Base-by-base conservation (phyloP, 176 grass and related monocot genomes). In the Lolium perenne region DNA sequence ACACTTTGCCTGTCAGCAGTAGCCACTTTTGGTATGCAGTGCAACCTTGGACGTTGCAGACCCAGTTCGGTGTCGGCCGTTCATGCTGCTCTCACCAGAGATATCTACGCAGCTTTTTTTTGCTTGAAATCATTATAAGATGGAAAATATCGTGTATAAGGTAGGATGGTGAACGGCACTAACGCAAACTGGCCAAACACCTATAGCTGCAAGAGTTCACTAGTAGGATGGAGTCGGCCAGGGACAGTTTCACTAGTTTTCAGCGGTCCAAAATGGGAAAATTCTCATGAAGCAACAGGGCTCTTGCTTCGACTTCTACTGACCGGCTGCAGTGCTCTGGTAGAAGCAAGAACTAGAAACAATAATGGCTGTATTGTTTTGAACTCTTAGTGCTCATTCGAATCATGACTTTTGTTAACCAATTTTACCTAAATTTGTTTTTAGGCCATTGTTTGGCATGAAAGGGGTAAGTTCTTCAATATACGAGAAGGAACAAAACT, bases 1-100 rank as follows among this genome's bases (percentile, higher is more conserved):
- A 22, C 23, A 54, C 76, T 67, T n/a, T 49, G 62, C 74, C 67
- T 22, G 71, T n/a, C 65, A 80, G 85, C 75, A 67, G 85, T 75
- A 58, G 7, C 56, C 12, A 25, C 79, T 80, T 86, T 65, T 70
- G 68, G 82, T 49, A 86, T 62, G 61, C 45, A 66, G 6, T 38
- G 61, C 70, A 66, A 61, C 16, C 41, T 83, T 65, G 71, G 76
- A 68, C 45, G 58, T 8, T n/a, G 53, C 60, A 45, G 6, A 9
- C n/a, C 56, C 26, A 79, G n/a, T 20, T 78, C 29, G 11, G 23
- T 50, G 22, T 55, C 87, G 43, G 40, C 40, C 69, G 69, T 74
- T 83, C 38, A 61, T 74, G 68, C 81, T 59, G 82, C 54, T 3
- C 17, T 83, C 40, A 74, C 53, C 15, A 83, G 67, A 83, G 40